These are phyloP conservation scores for Pezicula neosporulosa DNA, from an alignment of 2,329 filamentous ascomycete genomes.

Conservation along the genomic window DNA sequence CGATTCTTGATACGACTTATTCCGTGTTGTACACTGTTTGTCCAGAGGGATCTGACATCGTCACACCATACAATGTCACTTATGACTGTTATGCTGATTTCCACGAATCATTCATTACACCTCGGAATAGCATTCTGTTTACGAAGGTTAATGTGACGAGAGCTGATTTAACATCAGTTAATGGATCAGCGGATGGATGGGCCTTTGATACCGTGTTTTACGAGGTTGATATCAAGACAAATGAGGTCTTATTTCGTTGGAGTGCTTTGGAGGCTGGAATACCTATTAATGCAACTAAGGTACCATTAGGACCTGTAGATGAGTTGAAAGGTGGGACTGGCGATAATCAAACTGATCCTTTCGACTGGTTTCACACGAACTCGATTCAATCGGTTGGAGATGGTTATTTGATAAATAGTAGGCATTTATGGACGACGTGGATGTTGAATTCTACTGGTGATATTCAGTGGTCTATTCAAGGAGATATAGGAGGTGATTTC, in stretches of 20 bases:
- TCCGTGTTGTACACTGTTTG: neutral
- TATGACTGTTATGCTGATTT: neutral
- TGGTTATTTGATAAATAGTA: constrained; percentile 24
- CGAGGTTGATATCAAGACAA: constrained; percentile 38
- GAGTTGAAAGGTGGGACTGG: constrained; percentile 2
- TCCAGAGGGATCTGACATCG: neutral
- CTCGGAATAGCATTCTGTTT: neutral
- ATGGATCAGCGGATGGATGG: constrained; percentile 30
- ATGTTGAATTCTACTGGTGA: constrained; percentile 17
- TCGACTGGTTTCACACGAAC: constrained; percentile 27
- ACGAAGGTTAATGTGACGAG: constrained; percentile 21
- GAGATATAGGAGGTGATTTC: neutral
- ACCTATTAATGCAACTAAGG: constrained; percentile 16
- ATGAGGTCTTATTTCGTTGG: constrained; percentile 37
- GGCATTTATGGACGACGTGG: constrained; percentile 21
- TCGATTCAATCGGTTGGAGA: constrained; percentile 19
- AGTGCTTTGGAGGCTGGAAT: constrained; percentile 27
- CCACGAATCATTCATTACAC: neutral
- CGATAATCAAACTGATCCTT: constrained; percentile 11
- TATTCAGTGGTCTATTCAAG: no score
- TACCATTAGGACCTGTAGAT: neutral
- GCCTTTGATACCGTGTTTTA: constrained; percentile 34
- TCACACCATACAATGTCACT: neutral
- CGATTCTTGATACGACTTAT: neutral
- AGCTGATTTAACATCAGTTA: constrained; percentile 28